Evolutionary conservation across 2,329 filamentous ascomycete genomes (phyloP).

Genomic region (Pezicula radicicola): DNA sequence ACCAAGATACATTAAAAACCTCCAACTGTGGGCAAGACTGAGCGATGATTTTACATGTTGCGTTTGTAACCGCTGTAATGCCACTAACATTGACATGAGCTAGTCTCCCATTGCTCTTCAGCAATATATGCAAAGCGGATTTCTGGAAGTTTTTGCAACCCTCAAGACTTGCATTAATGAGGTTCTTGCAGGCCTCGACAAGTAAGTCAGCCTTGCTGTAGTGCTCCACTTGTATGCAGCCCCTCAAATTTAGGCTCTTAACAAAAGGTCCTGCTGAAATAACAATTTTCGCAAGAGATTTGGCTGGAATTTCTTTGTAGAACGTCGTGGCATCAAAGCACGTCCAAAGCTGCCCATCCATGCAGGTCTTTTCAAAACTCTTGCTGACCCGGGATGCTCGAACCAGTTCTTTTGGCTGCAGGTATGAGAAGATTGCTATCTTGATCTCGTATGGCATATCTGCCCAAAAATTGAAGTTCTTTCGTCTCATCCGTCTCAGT

Average conservation of each 20-base stretch:
- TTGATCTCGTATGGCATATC: slow-evolving; percentile 80
- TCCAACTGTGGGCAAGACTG: slow-evolving; percentile 79
- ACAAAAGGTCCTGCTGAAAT: slow-evolving; percentile 84
- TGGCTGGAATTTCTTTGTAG: slow-evolving; percentile 81
- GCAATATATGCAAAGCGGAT: slow-evolving; percentile 73
- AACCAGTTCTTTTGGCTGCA: slow-evolving; percentile 79
- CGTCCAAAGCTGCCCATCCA: slow-evolving; percentile 92
- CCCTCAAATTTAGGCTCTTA: slow-evolving; percentile 83
- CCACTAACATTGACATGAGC: slow-evolving; percentile 86
- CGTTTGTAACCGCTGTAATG: slow-evolving; percentile 74
- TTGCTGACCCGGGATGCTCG: slow-evolving; percentile 74
- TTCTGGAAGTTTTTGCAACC: slow-evolving; percentile 83
- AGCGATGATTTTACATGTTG: slow-evolving; percentile 82
- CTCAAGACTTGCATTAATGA: slow-evolving; percentile 84
- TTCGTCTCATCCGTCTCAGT: slow-evolving; percentile 25
- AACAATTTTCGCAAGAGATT: slow-evolving; percentile 82
- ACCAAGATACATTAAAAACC: slow-evolving; percentile 89
- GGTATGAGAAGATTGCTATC: slow-evolving; percentile 71
- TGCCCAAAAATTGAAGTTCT: slow-evolving; percentile 68
- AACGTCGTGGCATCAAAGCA: slow-evolving; percentile 81
- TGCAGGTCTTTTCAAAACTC: slow-evolving; percentile 78
- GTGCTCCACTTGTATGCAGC: slow-evolving; percentile 85
- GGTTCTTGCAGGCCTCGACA: slow-evolving; percentile 80
- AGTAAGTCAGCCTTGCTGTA: slow-evolving; percentile 75
- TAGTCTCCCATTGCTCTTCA: slow-evolving; percentile 71